A percentile compares a stretch with the other conserved stretches of the same genome.
phyloP scores from a whole-genome alignment of 2,329 filamentous ascomycete species.

The Fusarium nematophilum region DNA sequence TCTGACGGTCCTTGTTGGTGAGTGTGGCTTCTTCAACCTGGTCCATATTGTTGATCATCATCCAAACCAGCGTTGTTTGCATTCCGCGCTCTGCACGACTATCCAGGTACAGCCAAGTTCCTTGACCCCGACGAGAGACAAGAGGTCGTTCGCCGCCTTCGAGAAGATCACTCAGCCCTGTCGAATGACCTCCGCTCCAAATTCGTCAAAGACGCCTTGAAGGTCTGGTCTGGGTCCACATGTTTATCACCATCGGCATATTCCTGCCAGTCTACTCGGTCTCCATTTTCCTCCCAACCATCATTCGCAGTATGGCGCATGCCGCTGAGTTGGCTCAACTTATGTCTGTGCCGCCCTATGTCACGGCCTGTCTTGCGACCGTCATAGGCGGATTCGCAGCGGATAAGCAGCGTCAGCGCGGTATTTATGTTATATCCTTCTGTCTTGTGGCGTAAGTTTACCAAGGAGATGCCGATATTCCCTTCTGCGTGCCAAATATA shows the following conservation, averaged over 20 bases:
- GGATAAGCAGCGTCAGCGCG: conserved; percentile 50
- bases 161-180: conserved; percentile 56
- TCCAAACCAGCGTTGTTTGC: too few relatives aligned
- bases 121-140: conserved; percentile 56
- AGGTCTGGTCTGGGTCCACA: conserved; percentile 68
- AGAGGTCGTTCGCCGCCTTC: conserved; percentile 57
- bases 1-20: conserved; percentile 58
- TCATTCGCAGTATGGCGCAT: conserved; percentile 52
- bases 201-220: conserved; percentile 66
- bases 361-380: conserved; percentile 51
- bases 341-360: conserved; percentile 54
- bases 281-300: conserved; percentile 52
- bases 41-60: too few relatives aligned
- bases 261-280: conserved; percentile 54
- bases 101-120: conserved; percentile 64
- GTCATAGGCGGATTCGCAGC: conserved; percentile 57
- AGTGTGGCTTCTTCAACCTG: too few relatives aligned
- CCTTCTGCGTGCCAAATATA: too few relatives aligned
- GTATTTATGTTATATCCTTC: conserved; percentile 53
- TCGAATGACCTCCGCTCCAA: conserved; percentile 69
- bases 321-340: conserved; percentile 51
- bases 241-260: conserved; percentile 71
- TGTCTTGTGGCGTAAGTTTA: conserved; percentile 50
- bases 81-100: conserved; percentile 68
- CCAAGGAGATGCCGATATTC: too few relatives aligned